phyloP scores from a whole-genome alignment of 805 yeast genomes.

The Metschnikowia henanensis region DNA sequence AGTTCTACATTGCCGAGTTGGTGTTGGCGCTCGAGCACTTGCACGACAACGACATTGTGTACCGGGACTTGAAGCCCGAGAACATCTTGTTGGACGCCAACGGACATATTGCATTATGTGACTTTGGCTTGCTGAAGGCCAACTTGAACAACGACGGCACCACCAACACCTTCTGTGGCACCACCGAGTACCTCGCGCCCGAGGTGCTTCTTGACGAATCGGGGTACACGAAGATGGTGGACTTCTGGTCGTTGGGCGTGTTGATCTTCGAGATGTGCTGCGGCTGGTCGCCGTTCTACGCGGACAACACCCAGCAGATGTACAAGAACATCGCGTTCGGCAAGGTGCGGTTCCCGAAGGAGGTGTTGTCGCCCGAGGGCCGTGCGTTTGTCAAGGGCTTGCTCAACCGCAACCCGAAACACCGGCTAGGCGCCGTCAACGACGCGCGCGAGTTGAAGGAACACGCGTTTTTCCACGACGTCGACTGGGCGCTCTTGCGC shows the following conservation, averaged over 20 bases:
- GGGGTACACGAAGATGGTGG: conserved; percentile 98
- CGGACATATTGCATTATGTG: conserved; percentile 97
- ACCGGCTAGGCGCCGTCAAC: conserved; percentile 85
- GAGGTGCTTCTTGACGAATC: conserved; percentile 93
- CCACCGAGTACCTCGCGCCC: conserved; percentile 97
- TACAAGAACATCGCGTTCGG: conserved; percentile 98
- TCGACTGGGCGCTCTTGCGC: conserved; percentile 83
- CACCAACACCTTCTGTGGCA: conserved; percentile 97
- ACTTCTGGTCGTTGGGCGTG: conserved; percentile 98
- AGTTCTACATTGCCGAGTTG: conserved; percentile 95
- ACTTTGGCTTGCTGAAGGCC: conserved; percentile 95
- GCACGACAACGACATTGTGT: conserved; percentile 94
- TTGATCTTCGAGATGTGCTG: conserved; percentile 98
- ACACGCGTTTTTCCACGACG: conserved; percentile 88
- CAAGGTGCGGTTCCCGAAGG: conserved; percentile 95
- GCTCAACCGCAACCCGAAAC: conserved; percentile 92
- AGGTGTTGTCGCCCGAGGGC: conserved; percentile 89
- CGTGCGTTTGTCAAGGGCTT: conserved; percentile 94
- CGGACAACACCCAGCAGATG: conserved; percentile 98
- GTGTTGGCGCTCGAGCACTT: conserved; percentile 91
- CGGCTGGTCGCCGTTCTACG: conserved; percentile 99
- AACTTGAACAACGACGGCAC: conserved; percentile 83
- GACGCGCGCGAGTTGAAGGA: conserved; percentile 93
- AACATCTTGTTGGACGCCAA: conserved; percentile 93
- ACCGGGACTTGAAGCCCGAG: conserved; percentile 96